Evolutionary conservation across 2,329 filamentous ascomycete genomes (phyloP).

Genomic region (Monosporascus ibericus): DNA sequence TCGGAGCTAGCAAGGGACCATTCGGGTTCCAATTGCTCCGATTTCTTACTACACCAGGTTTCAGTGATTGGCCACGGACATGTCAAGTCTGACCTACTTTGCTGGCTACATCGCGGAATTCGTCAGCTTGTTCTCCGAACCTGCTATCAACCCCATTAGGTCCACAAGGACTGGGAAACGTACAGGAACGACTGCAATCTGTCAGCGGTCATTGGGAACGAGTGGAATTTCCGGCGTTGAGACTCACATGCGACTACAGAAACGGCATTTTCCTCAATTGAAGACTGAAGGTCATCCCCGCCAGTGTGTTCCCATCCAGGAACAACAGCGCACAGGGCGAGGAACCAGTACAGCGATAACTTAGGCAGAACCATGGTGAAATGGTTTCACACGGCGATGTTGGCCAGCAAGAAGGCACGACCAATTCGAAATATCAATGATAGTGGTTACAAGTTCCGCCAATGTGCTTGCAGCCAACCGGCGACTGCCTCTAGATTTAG

Average conservation of each 20-base stretch:
- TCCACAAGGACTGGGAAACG: not conserved
- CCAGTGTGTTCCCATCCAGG: not conserved
- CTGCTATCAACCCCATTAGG: not conserved
- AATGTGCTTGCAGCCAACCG: not conserved
- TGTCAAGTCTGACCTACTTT: slow-evolving; percentile 3
- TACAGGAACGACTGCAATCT: not conserved
- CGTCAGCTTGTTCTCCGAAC: not conserved
- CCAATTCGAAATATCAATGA: not conserved
- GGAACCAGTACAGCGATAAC: not conserved
- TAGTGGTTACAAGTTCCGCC: not conserved
- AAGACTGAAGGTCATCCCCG: not conserved
- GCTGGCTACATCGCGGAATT: slow-evolving; percentile 3
- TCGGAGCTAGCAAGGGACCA: slow-evolving; percentile 11
- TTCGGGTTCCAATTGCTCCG: slow-evolving; percentile 12
- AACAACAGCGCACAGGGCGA: not conserved
- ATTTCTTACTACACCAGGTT: slow-evolving; percentile 9
- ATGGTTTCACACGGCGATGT: not conserved
- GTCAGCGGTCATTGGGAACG: not conserved
- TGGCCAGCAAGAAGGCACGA: not conserved
- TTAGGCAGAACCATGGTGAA: not conserved
- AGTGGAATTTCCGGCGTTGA: not conserved
- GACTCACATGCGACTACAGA: not conserved
- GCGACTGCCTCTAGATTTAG: not conserved
- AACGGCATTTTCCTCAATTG: not conserved
- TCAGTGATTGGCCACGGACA: not conserved